These are phyloP conservation scores for Spencermartinsiella europaea DNA, from an alignment of 805 yeast genomes.

Conservation along the genomic window DNA sequence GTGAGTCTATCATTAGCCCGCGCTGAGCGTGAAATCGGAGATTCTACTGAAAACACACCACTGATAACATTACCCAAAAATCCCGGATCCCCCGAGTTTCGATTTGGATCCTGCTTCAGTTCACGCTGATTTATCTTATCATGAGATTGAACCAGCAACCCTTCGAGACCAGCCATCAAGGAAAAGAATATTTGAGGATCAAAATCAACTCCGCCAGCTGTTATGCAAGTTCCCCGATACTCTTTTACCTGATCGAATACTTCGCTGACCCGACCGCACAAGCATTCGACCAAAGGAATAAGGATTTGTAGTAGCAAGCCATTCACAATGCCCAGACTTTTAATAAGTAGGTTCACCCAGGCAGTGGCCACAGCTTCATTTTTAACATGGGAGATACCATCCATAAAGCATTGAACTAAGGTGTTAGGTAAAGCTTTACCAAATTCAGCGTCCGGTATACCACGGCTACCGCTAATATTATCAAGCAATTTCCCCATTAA, in stretches of 20 bases:
- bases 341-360: slow-evolving; percentile 48
- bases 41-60: slow-evolving; percentile 72
- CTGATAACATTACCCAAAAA: slow-evolving; percentile 53
- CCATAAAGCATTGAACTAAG: slow-evolving; percentile 41
- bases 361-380: slow-evolving; percentile 41
- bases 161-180: slow-evolving; percentile 58
- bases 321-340: slow-evolving; percentile 46
- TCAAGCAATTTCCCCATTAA: not conserved
- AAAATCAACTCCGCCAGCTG: slow-evolving; percentile 31
- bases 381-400: slow-evolving; percentile 44
- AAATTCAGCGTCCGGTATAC: not conserved
- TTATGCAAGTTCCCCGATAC: not conserved
- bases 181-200: slow-evolving; percentile 41
- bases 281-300: slow-evolving; percentile 47
- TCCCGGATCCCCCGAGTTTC: slow-evolving; percentile 39
- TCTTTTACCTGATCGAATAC: slow-evolving; percentile 31
- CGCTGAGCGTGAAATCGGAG: slow-evolving; percentile 46
- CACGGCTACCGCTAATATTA: not conserved
- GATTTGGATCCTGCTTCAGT: slow-evolving; percentile 5
- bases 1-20: slow-evolving; percentile 51
- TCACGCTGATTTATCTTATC: slow-evolving; percentile 13
- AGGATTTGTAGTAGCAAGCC: slow-evolving; percentile 53
- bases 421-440: not conserved
- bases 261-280: slow-evolving; percentile 37
- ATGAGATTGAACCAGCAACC: slow-evolving; percentile 55